phyloP scores from a whole-genome alignment of 805 yeast species.

The Clavispora fructus region DNA sequence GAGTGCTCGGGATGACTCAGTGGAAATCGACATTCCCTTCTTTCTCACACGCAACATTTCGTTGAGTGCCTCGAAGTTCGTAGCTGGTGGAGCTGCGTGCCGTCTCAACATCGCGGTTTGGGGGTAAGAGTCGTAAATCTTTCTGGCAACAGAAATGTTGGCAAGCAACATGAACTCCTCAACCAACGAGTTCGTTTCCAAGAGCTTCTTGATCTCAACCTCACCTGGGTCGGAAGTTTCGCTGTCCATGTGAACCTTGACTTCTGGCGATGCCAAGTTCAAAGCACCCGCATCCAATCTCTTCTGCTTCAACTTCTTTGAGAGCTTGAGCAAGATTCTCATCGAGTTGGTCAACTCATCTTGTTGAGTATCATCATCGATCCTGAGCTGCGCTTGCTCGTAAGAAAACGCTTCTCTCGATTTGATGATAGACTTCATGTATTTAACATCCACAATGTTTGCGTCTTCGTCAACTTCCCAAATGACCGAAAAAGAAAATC shows the following conservation, averaged over 20 bases:
- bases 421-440: conserved; percentile 80
- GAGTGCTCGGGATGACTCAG: conserved; percentile 82
- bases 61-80: conserved; percentile 84
- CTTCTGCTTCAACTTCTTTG: conserved; percentile 77
- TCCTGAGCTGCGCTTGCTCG: conserved; percentile 85
- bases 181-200: conserved; percentile 91
- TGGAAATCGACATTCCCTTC: conserved; percentile 58
- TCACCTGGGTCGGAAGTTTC: conserved; percentile 96
- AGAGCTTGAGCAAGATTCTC: conserved; percentile 73
- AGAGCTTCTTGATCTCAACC: conserved; percentile 81
- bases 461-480: conserved; percentile 94
- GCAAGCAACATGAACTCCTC: conserved; percentile 99
- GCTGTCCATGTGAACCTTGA: conserved; percentile 92
- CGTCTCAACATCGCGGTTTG: conserved; percentile 98
- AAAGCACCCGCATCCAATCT: conserved; percentile 94
- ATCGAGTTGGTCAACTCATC: conserved; percentile 89
- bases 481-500: conserved; percentile 90
- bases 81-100: conserved; percentile 95
- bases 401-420: conserved; percentile 94
- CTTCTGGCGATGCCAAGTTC: conserved; percentile 96
- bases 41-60: conserved; percentile 84
- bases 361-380: conserved; percentile 68
- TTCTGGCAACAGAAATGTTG: conserved; percentile 90
- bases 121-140: conserved; percentile 88
- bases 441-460: conserved; percentile 71